Evolutionary conservation across 331 rosid species (phyloP), one percentile per base, ranked within the genome.

Genomic region (Acacia concinna): DNA sequence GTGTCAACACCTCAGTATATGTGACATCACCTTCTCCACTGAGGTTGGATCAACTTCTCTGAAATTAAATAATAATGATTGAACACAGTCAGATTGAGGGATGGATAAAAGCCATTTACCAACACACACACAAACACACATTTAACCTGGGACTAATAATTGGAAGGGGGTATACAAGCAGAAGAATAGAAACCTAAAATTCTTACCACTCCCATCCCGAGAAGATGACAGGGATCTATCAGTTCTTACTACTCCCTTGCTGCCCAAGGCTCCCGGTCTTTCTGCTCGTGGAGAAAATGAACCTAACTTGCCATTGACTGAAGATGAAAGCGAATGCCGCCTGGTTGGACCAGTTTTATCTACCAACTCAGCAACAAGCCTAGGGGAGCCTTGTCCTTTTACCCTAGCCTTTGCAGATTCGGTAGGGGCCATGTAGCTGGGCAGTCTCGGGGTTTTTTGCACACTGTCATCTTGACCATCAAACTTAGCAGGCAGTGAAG

Each of bases 381-480:
- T 75, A 2, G 87, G 90, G 35, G 89, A 90, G 78, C 89, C 87
- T 80, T 84, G 94, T 74, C 81, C 90, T 84, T 82, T 90, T 77
- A 90, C 85, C 85, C 67, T 90, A 67, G 94, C 94, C 68, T 82
- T 90, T 43, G 85, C 90, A 81, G 94, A 90, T 79, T 83, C 90
- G 46, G 94, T 90, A 17, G 90, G 88, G 34, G 89, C 89, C 94
- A 90, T 90, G 57, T 90, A 90, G 77, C 91, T 90, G 0, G 94
- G 94, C 15, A 83, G 37, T 57, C 81, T 86, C 15, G 85, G 87
- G 49, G 85, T 49, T 82, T 78, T 77, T 30, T 76, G 90, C 25
- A 68, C 64, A 9, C 76, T 83, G 77, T 82, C 86, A 46, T 90
- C 89, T 68, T 49, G 87, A 56, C 73, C 57, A 8, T 81, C 84